These are phyloP conservation scores for Dendrocalamus latiflorus DNA, from an alignment of 202 grass and related monocot genomes.

Conservation along the genomic window DNA sequence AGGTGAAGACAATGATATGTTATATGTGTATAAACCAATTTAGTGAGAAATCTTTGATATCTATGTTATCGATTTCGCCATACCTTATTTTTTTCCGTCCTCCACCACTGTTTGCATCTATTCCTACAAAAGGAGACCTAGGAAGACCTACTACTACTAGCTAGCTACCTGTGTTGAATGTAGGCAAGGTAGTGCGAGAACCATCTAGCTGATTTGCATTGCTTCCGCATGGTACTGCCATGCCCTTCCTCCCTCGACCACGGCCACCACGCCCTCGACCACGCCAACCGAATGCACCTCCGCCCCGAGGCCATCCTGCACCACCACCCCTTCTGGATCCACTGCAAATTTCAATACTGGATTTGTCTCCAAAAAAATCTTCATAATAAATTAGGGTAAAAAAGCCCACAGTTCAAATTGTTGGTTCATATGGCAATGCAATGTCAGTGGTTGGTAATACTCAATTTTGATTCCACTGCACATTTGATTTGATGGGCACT, in stretches of 20 bases:
- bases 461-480: background rate
- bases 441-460: background rate
- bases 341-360: slow-evolving; percentile 20
- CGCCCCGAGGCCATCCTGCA: slow-evolving; percentile 9
- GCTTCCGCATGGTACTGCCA: slow-evolving; percentile 37
- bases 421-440: background rate
- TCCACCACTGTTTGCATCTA: background rate
- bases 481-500: background rate
- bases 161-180: background rate
- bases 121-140: slow-evolving; percentile 1
- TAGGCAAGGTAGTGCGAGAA: background rate
- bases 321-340: slow-evolving; percentile 23
- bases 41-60: no score
- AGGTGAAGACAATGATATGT: no score
- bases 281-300: slow-evolving; percentile 20
- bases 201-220: slow-evolving; percentile 51
- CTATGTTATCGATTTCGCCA: no score
- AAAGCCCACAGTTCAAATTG: background rate
- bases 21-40: no score
- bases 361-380: background rate
- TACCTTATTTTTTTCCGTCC: no score
- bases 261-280: background rate
- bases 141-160: background rate
- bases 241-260: slow-evolving; percentile 29
- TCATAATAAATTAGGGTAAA: background rate